A percentile compares a stretch with the other conserved stretches of the same genome.
Conservation (phyloP, 2,329 filamentous ascomycete genomes). For the Stachybotrys chartarum region DNA sequence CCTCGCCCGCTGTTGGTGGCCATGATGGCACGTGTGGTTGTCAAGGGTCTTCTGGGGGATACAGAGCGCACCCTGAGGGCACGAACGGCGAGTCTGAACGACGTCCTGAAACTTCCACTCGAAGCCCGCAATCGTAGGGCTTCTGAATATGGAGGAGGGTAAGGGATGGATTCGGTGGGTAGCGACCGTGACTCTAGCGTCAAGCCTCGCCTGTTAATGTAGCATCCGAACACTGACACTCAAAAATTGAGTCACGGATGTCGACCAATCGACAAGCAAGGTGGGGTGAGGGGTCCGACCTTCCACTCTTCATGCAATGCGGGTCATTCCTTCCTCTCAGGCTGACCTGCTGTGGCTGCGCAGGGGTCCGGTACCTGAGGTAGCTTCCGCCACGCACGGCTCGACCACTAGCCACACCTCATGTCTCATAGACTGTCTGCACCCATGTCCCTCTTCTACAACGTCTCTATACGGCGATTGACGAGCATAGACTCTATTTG, state of each 20-base stretch:
- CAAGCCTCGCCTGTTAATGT: constrained; percentile 7
- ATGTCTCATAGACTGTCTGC: neutral
- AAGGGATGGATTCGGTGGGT: constrained; percentile 8
- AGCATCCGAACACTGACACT: constrained; percentile 3
- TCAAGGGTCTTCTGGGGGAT: constrained; percentile 37
- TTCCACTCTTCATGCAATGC: neutral
- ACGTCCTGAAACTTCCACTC: constrained; percentile 26
- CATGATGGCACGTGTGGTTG: constrained; percentile 43
- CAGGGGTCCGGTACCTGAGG: neutral
- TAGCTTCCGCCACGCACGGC: constrained; percentile 11
- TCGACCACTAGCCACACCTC: neutral
- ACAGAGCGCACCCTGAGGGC: constrained; percentile 52
- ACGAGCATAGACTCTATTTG: too few relatives aligned
- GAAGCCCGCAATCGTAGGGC: constrained; percentile 29
- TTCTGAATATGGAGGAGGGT: constrained; percentile 11
- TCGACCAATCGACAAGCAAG: neutral
- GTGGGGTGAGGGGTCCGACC: neutral
- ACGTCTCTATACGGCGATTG: too few relatives aligned
- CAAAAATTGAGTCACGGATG: constrained; percentile 16
- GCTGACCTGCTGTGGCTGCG: constrained; percentile 7
- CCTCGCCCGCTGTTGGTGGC: constrained; percentile 49
- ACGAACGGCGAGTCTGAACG: constrained; percentile 45
- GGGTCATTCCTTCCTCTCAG: neutral
- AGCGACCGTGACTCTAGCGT: constrained; percentile 11
- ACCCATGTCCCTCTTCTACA: too few relatives aligned